phyloP scores from a whole-genome alignment of 1,139 yeast genomes.

The Taphrina confusa region DNA sequence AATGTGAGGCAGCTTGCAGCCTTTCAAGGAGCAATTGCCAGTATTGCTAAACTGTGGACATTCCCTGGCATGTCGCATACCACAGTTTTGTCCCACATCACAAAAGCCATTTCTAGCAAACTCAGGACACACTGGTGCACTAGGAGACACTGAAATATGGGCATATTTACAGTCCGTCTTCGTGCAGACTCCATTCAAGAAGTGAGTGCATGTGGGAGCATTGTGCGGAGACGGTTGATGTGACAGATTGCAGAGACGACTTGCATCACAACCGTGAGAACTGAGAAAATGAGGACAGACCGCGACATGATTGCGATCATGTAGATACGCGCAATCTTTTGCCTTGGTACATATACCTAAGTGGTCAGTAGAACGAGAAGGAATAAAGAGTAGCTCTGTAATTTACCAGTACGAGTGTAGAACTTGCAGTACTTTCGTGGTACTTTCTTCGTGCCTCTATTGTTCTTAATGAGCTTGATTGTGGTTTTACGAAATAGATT shows the following conservation, averaged over 20 bases:
- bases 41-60: constrained; percentile 73
- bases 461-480: constrained; percentile 33
- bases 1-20: constrained; percentile 36
- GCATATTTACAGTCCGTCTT: constrained; percentile 59
- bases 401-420: constrained; percentile 46
- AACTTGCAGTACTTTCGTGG: constrained; percentile 43
- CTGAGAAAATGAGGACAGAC: constrained; percentile 57
- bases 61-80: constrained; percentile 58
- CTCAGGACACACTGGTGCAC: constrained; percentile 60
- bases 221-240: constrained; percentile 64
- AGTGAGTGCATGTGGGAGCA: constrained; percentile 65
- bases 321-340: constrained; percentile 57
- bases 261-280: constrained; percentile 52
- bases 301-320: constrained; percentile 55
- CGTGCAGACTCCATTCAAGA: constrained; percentile 55
- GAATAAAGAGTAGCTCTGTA: not conserved
- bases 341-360: constrained; percentile 60
- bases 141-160: constrained; percentile 52
- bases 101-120: constrained; percentile 74
- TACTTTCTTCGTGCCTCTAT: constrained; percentile 12
- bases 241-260: constrained; percentile 56
- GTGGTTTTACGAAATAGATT: constrained; percentile 41
- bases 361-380: not conserved
- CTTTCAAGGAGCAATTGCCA: constrained; percentile 54
- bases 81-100: constrained; percentile 60